Percentiles rank a stretch among this genome's conserved stretches.
phyloP scores from a whole-genome alignment of 164 flowering plant genomes.

The Vitis rupestris region DNA sequence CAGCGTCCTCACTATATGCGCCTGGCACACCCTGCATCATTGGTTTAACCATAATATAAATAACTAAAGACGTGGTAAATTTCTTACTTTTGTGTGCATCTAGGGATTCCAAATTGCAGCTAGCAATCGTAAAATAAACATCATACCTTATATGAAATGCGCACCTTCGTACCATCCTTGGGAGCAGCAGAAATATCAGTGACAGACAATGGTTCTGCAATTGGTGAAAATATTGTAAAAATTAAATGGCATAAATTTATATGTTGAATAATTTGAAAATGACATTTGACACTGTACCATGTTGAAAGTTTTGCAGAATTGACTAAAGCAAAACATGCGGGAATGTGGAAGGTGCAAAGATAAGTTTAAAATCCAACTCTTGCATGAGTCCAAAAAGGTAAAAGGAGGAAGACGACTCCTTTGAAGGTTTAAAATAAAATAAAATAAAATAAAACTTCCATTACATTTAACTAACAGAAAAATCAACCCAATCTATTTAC shows the following conservation, averaged over 20 bases:
- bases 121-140: neutral
- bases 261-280: neutral
- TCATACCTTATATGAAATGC: conserved; percentile 56
- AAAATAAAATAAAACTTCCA: too few species aligned
- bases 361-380: too few species aligned
- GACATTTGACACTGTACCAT: neutral
- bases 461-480: too few species aligned
- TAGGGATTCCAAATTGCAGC: neutral
- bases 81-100: neutral
- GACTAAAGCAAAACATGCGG: neutral
- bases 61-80: neutral
- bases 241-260: neutral
- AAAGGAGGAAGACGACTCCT: too few species aligned
- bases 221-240: conserved; percentile 5
- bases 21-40: conserved; percentile 56
- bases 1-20: conserved; percentile 67
- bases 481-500: too few species aligned
- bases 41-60: conserved; percentile 5
- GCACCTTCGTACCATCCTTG: conserved; percentile 35
- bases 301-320: neutral
- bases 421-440: too few species aligned
- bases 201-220: conserved; percentile 51
- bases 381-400: too few species aligned
- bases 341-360: neutral
- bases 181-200: conserved; percentile 38